Evolutionary conservation across 2,329 filamentous ascomycete genomes (phyloP).

Genomic region (Colletotrichum orbiculare): DNA sequence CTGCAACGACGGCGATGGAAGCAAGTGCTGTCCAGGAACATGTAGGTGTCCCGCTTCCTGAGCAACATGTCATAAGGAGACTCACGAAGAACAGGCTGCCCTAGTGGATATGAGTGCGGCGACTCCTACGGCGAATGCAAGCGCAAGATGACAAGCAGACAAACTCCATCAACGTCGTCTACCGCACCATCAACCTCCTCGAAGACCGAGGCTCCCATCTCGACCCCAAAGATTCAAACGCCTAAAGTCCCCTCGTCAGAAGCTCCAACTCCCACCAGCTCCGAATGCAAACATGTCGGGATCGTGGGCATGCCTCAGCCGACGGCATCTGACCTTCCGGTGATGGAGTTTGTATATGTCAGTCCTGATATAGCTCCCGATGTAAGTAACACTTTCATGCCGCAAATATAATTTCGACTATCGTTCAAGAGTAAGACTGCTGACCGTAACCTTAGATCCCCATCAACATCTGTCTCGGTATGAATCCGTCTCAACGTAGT

Average conservation of each 20-base stretch:
- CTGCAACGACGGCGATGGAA: not conserved
- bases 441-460: not conserved
- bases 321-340: conserved; percentile 2
- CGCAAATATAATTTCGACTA: not conserved
- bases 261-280: not conserved
- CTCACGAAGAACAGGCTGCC: not conserved
- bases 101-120: not conserved
- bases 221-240: not conserved
- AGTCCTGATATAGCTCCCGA: not conserved
- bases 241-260: not conserved
- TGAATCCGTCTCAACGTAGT: not conserved
- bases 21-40: not conserved
- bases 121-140: not conserved
- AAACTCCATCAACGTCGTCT: not conserved
- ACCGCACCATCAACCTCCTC: not conserved
- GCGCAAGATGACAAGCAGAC: not conserved
- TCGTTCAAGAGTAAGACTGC: not conserved
- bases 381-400: not conserved
- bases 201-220: not conserved
- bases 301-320: not conserved
- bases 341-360: conserved; percentile 6
- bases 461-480: conserved; percentile 8
- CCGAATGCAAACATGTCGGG: not conserved
- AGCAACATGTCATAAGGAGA: not conserved
- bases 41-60: not conserved